phyloP scores from a whole-genome alignment of 2,329 filamentous ascomycete genomes.

The Talaromyces sp. region DNA sequence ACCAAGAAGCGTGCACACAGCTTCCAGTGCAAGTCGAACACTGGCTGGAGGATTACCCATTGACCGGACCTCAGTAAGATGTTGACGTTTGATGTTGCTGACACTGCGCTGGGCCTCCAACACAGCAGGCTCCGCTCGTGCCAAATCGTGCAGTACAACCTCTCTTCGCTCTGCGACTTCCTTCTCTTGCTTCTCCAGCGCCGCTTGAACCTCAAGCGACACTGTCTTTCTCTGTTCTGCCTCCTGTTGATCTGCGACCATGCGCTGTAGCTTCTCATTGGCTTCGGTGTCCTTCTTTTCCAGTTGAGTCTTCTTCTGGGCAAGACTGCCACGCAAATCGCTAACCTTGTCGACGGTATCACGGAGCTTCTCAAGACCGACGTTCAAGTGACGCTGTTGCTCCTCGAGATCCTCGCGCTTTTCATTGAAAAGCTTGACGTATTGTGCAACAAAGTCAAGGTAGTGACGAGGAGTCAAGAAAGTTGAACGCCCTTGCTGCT shows the following conservation, averaged over 20 bases:
- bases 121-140: slow-evolving; percentile 89
- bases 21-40: slow-evolving; percentile 89
- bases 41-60: slow-evolving; percentile 91
- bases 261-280: slow-evolving; percentile 94
- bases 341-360: slow-evolving; percentile 98
- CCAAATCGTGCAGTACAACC: slow-evolving; percentile 84
- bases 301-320: slow-evolving; percentile 90
- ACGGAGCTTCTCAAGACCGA: slow-evolving; percentile 93
- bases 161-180: slow-evolving; percentile 82
- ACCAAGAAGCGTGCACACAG: slow-evolving; percentile 92
- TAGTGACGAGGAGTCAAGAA: slow-evolving; percentile 97
- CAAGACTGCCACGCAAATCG: slow-evolving; percentile 85
- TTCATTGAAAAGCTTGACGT: slow-evolving; percentile 95
- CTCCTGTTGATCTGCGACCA: slow-evolving; percentile 94
- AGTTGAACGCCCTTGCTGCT: slow-evolving; percentile 89
- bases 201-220: slow-evolving; percentile 84
- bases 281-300: slow-evolving; percentile 94
- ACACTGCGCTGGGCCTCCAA: slow-evolving; percentile 92
- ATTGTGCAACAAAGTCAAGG: slow-evolving; percentile 96
- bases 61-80: slow-evolving; percentile 94
- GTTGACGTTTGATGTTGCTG: slow-evolving; percentile 96
- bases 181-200: slow-evolving; percentile 84
- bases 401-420: slow-evolving; percentile 98
- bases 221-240: slow-evolving; percentile 88
- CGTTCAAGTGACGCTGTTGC: slow-evolving; percentile 96